phyloP scores from a whole-genome alignment of 345 rosid species.

The Aurinia saxatilis region DNA sequence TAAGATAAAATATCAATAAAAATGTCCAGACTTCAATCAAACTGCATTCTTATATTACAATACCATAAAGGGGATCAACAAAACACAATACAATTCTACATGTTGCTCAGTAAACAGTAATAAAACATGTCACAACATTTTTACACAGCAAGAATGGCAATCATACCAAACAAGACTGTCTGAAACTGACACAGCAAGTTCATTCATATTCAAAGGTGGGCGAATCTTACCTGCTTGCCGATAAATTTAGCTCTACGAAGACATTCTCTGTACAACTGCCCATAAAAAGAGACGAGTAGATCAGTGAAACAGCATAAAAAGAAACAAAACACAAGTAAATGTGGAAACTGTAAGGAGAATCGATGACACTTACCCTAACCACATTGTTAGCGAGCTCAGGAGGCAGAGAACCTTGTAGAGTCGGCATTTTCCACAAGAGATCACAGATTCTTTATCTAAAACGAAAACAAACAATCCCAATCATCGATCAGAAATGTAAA shows the following conservation, averaged over 20 bases:
- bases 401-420: constrained; percentile 79
- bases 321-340: not conserved
- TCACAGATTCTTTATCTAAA: not conserved
- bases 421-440: constrained; percentile 46
- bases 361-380: constrained; percentile 57
- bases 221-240: constrained; percentile 55
- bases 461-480: not conserved
- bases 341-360: not conserved
- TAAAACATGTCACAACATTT: too few relatives aligned
- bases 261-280: constrained; percentile 91
- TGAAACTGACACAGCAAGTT: too few relatives aligned
- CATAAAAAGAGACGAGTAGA: constrained; percentile 1
- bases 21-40: not conserved
- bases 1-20: not conserved
- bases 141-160: too few relatives aligned
- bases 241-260: constrained; percentile 88
- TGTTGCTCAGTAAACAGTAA: too few relatives aligned
- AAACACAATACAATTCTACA: too few relatives aligned
- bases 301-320: not conserved
- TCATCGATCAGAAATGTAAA: not conserved
- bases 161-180: too few relatives aligned
- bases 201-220: too few relatives aligned
- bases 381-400: constrained; percentile 93
- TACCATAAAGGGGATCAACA: too few relatives aligned
- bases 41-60: not conserved